Conservation (phyloP, 2,329 filamentous ascomycete genomes). For the Metarhizium humberi region DNA sequence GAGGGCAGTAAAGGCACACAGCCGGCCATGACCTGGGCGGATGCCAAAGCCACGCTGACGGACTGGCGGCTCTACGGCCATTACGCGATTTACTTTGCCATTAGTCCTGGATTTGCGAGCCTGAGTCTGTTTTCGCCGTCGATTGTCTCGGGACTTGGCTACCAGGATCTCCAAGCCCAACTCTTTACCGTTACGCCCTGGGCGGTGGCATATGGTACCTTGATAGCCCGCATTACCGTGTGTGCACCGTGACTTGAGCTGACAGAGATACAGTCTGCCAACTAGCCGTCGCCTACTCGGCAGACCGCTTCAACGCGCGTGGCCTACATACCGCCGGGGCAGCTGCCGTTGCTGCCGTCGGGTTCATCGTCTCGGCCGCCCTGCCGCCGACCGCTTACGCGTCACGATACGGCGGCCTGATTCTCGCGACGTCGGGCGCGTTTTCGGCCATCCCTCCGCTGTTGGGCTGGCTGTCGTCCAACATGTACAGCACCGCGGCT, state of each 20-base stretch:
- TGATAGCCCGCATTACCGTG: not conserved
- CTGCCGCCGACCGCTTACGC: slow-evolving; percentile 51
- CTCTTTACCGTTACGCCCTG: slow-evolving; percentile 60
- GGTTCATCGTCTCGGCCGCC: slow-evolving; percentile 53
- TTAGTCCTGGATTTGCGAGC: slow-evolving; percentile 47
- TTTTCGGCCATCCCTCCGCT: slow-evolving; percentile 63
- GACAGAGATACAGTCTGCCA: slow-evolving; percentile 22
- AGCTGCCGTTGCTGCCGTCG: slow-evolving; percentile 34
- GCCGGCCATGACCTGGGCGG: slow-evolving; percentile 52
- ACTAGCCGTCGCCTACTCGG: slow-evolving; percentile 44
- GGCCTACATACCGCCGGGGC: slow-evolving; percentile 33
- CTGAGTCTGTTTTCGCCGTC: slow-evolving; percentile 54
- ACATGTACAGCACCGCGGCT: slow-evolving; percentile 55
- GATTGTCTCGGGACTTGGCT: slow-evolving; percentile 46
- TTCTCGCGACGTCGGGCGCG: slow-evolving; percentile 55
- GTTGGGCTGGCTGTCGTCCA: slow-evolving; percentile 61
- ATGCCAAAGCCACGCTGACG: slow-evolving; percentile 60
- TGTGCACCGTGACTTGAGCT: not conserved
- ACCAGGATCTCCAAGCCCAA: slow-evolving; percentile 45
- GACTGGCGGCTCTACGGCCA: slow-evolving; percentile 61
- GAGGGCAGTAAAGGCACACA: slow-evolving; percentile 49
- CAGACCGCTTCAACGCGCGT: slow-evolving; percentile 51
- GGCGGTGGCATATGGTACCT: slow-evolving; percentile 44
- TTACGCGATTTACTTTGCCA: slow-evolving; percentile 45
- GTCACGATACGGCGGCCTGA: slow-evolving; percentile 59